Conservation (phyloP, 2,329 filamentous ascomycete species). For the Neopestalotiopsis sp. region DNA sequence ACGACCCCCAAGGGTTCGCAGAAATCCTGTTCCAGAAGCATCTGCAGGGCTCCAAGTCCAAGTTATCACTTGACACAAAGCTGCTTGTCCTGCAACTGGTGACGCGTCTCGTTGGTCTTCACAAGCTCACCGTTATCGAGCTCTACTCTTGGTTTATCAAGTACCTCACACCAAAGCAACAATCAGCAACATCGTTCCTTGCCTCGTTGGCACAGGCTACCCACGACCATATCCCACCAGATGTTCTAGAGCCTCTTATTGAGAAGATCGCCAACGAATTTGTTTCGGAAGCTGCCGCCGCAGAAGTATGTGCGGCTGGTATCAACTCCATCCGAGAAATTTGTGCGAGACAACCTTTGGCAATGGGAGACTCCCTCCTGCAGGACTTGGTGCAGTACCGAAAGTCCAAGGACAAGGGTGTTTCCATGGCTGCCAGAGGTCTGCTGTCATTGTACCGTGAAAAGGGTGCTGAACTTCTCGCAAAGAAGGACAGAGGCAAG, state of each 20-base stretch:
- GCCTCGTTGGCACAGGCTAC: constrained; percentile 91
- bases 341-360: constrained; percentile 89
- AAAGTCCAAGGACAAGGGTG: constrained; percentile 97
- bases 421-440: constrained; percentile 98
- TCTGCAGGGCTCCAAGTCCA: constrained; percentile 83
- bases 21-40: constrained; percentile 91
- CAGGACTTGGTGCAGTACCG: constrained; percentile 96
- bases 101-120: constrained; percentile 87
- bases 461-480: constrained; percentile 85
- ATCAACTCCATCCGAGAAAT: constrained; percentile 95
- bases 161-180: constrained; percentile 85
- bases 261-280: constrained; percentile 99
- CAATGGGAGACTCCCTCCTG: constrained; percentile 93
- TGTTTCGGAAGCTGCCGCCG: constrained; percentile 89
- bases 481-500: constrained; percentile 90
- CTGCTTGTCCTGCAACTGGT: constrained; percentile 90
- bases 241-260: constrained; percentile 87
- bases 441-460: constrained; percentile 90
- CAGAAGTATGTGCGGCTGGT: constrained; percentile 89
- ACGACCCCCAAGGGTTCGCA: constrained; percentile 93
- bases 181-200: constrained; percentile 89
- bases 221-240: constrained; percentile 89
- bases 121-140: constrained; percentile 87
- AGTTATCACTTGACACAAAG: constrained; percentile 86
- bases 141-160: constrained; percentile 98